phyloP scores from a whole-genome alignment of 73 alveolate genomes.

The Diophrys appendiculata region DNA sequence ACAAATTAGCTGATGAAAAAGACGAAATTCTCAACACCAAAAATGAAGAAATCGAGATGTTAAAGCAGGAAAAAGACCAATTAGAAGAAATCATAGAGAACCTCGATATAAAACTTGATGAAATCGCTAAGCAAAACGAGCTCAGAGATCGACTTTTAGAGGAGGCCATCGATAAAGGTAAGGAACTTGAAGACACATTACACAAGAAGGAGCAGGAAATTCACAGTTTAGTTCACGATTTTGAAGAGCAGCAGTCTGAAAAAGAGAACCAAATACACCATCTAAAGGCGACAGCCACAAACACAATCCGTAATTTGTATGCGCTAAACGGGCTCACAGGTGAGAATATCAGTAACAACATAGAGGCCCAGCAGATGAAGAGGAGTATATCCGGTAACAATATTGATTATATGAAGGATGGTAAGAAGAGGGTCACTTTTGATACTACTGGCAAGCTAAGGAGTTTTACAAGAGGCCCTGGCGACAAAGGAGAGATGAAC shows the following conservation, averaged over 20 bases:
- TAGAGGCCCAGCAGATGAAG: constrained; percentile 10
- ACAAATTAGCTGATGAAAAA: constrained; percentile 3
- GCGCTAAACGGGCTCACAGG: constrained; percentile 8
- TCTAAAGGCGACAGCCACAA: constrained; percentile 21
- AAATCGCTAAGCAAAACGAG: constrained; percentile 16
- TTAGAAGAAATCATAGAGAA: constrained; percentile 11
- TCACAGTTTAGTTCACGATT: constrained; percentile 13
- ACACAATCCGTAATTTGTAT: constrained; percentile 17
- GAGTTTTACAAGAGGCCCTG: neutral
- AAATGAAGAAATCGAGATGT: constrained; percentile 1
- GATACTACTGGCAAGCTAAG: neutral
- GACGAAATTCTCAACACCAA: neutral
- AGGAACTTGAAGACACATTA: constrained; percentile 17
- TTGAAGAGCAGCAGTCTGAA: constrained; percentile 24
- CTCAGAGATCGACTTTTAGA: constrained; percentile 18
- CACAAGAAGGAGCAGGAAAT: constrained; percentile 15
- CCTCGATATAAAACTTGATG: constrained; percentile 13
- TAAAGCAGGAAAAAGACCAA: constrained; percentile 7
- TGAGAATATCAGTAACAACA: constrained; percentile 3
- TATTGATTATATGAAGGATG: neutral
- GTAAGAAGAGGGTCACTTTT: constrained; percentile 15
- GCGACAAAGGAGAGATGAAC: constrained; percentile 15
- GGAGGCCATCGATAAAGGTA: constrained; percentile 18
- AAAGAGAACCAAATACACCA: constrained; percentile 30
- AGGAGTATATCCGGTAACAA: neutral